These are phyloP conservation scores for Porphyrellus cyaneotinctus DNA, from an alignment of 768 basidiomycete genomes.

Conservation along the genomic window DNA sequence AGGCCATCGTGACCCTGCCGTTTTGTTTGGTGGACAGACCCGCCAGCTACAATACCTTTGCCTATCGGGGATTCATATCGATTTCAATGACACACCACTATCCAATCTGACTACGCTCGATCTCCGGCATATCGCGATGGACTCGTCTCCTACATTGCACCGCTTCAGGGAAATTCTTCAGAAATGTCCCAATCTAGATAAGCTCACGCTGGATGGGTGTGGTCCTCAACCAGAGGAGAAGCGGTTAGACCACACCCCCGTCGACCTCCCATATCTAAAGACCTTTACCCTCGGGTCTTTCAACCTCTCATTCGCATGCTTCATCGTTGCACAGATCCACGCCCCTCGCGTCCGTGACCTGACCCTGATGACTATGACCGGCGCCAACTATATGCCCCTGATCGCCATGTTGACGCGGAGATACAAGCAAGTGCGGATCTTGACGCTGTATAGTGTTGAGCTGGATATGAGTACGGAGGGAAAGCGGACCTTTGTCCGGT, in stretches of 20 bases:
- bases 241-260: conserved; percentile 32
- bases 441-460: conserved; percentile 50
- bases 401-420: conserved; percentile 43
- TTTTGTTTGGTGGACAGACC: conserved; percentile 50
- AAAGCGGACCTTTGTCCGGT: conserved; percentile 37
- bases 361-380: conserved; percentile 51
- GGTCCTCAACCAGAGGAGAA: conserved; percentile 42
- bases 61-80: conserved; percentile 56
- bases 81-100: conserved; percentile 50
- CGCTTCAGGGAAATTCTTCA: conserved; percentile 53
- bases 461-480: conserved; percentile 27
- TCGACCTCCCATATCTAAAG: conserved; percentile 47
- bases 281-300: conserved; percentile 57
- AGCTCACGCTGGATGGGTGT: conserved; percentile 59
- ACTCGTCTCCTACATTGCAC: conserved; percentile 44
- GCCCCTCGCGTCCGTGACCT: conserved; percentile 57
- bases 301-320: conserved; percentile 44
- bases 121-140: conserved; percentile 55
- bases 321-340: conserved; percentile 45
- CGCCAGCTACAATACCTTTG: conserved; percentile 48
- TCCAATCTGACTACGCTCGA: conserved; percentile 61
- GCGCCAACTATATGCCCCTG: conserved; percentile 49
- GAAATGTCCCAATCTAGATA: conserved; percentile 46
- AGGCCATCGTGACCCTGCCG: conserved; percentile 31
- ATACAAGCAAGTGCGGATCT: conserved; percentile 50